A percentile compares a stretch with the other conserved stretches of the same genome.
These are phyloP conservation scores for Talaromyces thailandensis DNA, from an alignment of 495 filamentous ascomycete genomes.

Conservation along the genomic window DNA sequence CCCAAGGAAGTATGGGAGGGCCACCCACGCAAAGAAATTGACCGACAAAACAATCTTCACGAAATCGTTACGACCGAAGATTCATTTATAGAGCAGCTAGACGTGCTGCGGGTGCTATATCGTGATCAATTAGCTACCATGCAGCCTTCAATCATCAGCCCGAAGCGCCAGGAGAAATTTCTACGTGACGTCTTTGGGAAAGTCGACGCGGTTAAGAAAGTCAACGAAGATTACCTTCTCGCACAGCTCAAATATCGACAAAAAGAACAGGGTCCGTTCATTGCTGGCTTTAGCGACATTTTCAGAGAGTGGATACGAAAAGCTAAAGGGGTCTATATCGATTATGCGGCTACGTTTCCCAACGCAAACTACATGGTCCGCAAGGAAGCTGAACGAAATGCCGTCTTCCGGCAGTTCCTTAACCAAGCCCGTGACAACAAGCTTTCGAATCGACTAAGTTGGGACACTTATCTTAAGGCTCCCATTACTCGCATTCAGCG, in stretches of 20 bases:
- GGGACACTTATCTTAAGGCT: constrained; percentile 88
- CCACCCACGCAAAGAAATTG: constrained; percentile 75
- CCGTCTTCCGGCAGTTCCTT: constrained; percentile 79
- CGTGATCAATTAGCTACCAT: constrained; percentile 66
- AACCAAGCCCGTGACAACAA: constrained; percentile 70
- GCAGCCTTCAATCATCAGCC: constrained; percentile 73
- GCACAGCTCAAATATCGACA: constrained; percentile 96
- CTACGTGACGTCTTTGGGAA: constrained; percentile 81
- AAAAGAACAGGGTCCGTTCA: constrained; percentile 91
- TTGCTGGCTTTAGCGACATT: constrained; percentile 90
- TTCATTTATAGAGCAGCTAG: constrained; percentile 76
- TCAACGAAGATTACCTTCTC: constrained; percentile 90
- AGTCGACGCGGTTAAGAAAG: constrained; percentile 78
- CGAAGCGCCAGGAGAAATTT: constrained; percentile 67
- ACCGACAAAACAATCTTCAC: constrained; percentile 89
- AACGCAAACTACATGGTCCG: constrained; percentile 74
- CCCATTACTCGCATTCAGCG: constrained; percentile 90
- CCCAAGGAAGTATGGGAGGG: constrained; percentile 63
- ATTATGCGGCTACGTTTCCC: constrained; percentile 84
- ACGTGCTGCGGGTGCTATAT: constrained; percentile 77
- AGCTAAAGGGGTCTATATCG: constrained; percentile 78
- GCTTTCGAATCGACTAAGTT: constrained; percentile 76
- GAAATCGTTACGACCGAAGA: constrained; percentile 95
- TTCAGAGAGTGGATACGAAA: constrained; percentile 99
- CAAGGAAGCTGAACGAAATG: constrained; percentile 75